phyloP scores from a whole-genome alignment of 805 yeast genomes.

The Ogataea nitratoaversa region DNA sequence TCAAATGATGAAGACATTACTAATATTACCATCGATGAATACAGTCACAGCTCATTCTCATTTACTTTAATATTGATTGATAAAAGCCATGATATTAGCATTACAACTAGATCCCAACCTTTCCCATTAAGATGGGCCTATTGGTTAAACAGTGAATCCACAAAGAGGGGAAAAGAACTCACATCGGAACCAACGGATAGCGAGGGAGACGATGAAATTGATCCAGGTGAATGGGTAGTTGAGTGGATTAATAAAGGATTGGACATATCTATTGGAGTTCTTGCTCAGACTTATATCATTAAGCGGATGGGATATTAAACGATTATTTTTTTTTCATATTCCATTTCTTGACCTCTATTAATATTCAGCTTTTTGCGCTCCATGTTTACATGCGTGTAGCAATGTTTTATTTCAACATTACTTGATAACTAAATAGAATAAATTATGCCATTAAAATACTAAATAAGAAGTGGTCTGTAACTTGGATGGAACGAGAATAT shows the following conservation, averaged over 20 bases:
- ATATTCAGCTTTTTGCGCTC: background rate
- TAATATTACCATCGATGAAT: constrained; percentile 40
- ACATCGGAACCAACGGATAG: constrained; percentile 10
- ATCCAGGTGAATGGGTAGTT: constrained; percentile 78
- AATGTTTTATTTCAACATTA: too few species aligned
- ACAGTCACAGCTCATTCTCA: constrained; percentile 54
- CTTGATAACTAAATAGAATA: too few species aligned
- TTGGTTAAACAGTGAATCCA: constrained; percentile 66
- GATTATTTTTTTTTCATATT: background rate
- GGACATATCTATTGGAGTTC: constrained; percentile 72
- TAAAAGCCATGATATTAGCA: constrained; percentile 67
- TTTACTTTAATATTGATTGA: constrained; percentile 78
- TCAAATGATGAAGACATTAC: constrained; percentile 26
- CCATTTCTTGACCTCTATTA: constrained; percentile 2
- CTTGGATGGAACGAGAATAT: too few species aligned
- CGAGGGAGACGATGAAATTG: constrained; percentile 36
- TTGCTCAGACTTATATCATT: constrained; percentile 88
- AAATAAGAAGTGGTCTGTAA: too few species aligned
- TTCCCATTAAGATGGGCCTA: constrained; percentile 87
- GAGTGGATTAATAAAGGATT: constrained; percentile 81
- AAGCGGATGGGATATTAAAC: constrained; percentile 73
- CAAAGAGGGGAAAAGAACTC: constrained; percentile 17
- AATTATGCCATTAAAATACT: too few species aligned
- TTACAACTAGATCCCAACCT: constrained; percentile 79
- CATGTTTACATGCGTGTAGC: too few species aligned